Base-by-base conservation (phyloP, 1,284 basidiomycete species). In the Microbotryum scabiosae region DNA sequence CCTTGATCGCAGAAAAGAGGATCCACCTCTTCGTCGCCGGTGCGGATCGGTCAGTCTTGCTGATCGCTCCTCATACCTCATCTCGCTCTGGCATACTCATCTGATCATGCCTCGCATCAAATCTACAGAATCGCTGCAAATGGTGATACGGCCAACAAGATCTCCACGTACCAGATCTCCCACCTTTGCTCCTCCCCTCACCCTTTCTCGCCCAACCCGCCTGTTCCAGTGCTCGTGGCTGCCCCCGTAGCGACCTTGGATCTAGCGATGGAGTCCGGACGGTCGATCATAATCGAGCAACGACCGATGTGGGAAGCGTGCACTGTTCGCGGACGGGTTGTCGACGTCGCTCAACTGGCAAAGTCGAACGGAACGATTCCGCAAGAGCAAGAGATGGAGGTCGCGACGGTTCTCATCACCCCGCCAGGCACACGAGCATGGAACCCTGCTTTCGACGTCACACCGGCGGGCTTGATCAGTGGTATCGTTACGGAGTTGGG, bases 91-190 rank as follows among this genome's bases (percentile, higher is more conserved):
- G 5, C n/a, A 18, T 28, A 20, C 6, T 14, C 28, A 8, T 45
- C 21, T 28, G 16, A 25, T 28, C 30, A 32, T 56, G 49, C 32
- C 54, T 46, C 49, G 52, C 69, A 87, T 86, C 78, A 56, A 88
- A 91, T 36, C 89, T 88, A 88, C 75, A 81, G 90, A 59, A 85
- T 96, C 67, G 88, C 90, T 5, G 80, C 78, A 70, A 94, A 96
- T 70, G 91, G 91, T 3, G 91, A 94, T 75, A 93, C 91, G 0
- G 90, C 90, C 23, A 94, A 94, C 80, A 94, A 94, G 79, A 87
- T 85, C 57, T 70, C 67, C 41, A 70, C 70, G 1, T 70, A 69
- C 59, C 70, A 71, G 45, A 72, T 72, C 60, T 67, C 71, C 1
- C 53, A 70, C 30, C 61, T 69, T 30, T 65, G 62, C 44, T 61